Conservation (phyloP, 169 alveolate genomes). For the Plasmodium adleri region DNA sequence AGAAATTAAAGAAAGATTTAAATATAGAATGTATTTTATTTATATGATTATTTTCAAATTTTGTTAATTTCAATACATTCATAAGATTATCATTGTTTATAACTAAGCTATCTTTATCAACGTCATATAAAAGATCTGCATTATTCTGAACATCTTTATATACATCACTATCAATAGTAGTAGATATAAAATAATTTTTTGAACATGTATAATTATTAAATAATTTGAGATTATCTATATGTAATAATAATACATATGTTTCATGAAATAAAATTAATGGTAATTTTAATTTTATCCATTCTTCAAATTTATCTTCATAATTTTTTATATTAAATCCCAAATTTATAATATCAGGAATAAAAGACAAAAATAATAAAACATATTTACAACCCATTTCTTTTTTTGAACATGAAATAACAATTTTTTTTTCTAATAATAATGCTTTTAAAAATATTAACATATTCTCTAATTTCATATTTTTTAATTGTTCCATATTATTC, state of each 20-base stretch:
- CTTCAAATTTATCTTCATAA: conserved; percentile 63
- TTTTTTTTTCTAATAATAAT: conserved; percentile 48
- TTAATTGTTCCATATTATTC: conserved; percentile 21
- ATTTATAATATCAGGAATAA: conserved; percentile 72
- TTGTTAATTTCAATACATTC: conserved; percentile 50
- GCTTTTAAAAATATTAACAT: conserved; percentile 60
- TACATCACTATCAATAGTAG: conserved; percentile 56
- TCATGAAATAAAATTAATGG: conserved; percentile 75
- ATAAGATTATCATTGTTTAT: conserved; percentile 34
- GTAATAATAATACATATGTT: conserved; percentile 42
- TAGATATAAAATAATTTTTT: conserved; percentile 62
- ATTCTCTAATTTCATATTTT: conserved; percentile 53
- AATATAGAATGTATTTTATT: conserved; percentile 33
- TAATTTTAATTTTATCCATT: conserved; percentile 52
- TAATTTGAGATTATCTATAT: conserved; percentile 55
- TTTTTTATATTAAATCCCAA: conserved; percentile 66
- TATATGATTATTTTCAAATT: conserved; percentile 66
- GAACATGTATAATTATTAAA: conserved; percentile 44
- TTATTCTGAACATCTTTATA: conserved; percentile 36
- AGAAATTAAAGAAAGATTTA: conserved; percentile 53
- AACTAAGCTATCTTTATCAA: conserved; percentile 47
- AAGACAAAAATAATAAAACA: conserved; percentile 39
- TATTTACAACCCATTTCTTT: conserved; percentile 41
- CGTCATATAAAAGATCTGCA: conserved; percentile 36
- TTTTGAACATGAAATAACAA: conserved; percentile 54